These are phyloP conservation scores for Durotheca rogersii DNA, from an alignment of 495 filamentous ascomycete species.

Conservation along the genomic window DNA sequence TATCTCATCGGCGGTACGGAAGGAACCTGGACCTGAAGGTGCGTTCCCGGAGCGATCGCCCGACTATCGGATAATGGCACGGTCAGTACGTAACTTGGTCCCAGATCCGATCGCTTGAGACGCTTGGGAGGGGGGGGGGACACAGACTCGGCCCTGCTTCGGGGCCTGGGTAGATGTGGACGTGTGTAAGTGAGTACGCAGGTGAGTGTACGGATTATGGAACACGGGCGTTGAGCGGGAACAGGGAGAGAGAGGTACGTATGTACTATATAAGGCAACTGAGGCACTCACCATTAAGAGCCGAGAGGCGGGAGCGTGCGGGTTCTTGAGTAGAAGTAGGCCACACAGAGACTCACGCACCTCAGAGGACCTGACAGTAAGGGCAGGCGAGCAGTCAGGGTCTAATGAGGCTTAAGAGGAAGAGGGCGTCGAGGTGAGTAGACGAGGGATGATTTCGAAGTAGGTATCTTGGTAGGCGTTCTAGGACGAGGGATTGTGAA, in stretches of 20 bases:
- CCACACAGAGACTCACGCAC: not conserved
- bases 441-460: too few species aligned
- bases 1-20: slow-evolving; percentile 45
- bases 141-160: not conserved
- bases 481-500: too few species aligned
- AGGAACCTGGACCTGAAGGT: slow-evolving; percentile 45
- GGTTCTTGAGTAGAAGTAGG: slow-evolving; percentile 4
- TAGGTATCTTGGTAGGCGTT: too few species aligned
- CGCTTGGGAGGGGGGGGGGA: not conserved
- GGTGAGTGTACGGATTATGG: not conserved
- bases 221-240: not conserved
- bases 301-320: slow-evolving; percentile 9
- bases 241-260: too few species aligned
- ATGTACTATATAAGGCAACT: too few species aligned
- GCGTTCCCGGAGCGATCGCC: slow-evolving; percentile 59
- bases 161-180: not conserved
- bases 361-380: slow-evolving; percentile 12
- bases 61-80: slow-evolving; percentile 48
- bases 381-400: slow-evolving; percentile 6
- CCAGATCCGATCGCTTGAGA: not conserved
- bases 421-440: not conserved
- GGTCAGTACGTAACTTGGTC: slow-evolving; percentile 2
- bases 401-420: not conserved
- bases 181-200: not conserved
- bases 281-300: slow-evolving; percentile 29